These are phyloP conservation scores for Taiwanofungus camphoratus DNA, from an alignment of 1,284 basidiomycete genomes.

Conservation along the genomic window DNA sequence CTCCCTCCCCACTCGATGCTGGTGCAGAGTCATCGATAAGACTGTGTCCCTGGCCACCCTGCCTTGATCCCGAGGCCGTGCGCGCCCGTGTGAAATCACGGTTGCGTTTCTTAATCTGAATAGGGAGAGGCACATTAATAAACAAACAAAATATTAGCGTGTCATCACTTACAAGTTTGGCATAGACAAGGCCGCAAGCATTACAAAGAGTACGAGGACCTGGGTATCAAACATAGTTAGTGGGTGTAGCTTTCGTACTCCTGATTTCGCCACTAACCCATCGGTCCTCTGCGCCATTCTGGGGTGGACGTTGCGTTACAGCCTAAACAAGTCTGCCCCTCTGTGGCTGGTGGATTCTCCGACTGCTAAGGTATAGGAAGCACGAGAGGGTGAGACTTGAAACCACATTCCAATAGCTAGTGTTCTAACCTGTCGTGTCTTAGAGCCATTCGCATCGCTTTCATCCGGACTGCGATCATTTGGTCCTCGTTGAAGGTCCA, in stretches of 20 bases:
- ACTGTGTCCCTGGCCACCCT: slow-evolving; percentile 9
- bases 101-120: slow-evolving; percentile 35
- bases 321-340: slow-evolving; percentile 69
- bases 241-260: background rate
- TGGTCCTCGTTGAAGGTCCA: slow-evolving; percentile 15
- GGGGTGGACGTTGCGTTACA: slow-evolving; percentile 80
- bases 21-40: slow-evolving; percentile 21
- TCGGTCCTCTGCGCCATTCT: slow-evolving; percentile 74
- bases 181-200: slow-evolving; percentile 74
- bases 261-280: slow-evolving; percentile 45
- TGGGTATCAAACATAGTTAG: slow-evolving; percentile 26
- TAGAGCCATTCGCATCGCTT: slow-evolving; percentile 13
- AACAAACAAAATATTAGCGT: background rate
- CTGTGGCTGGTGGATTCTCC: slow-evolving; percentile 42
- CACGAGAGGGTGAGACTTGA: background rate
- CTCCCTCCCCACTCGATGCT: slow-evolving; percentile 25
- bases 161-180: slow-evolving; percentile 54
- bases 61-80: slow-evolving; percentile 8
- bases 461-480: slow-evolving; percentile 15
- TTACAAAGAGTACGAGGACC: slow-evolving; percentile 72
- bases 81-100: slow-evolving; percentile 25
- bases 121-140: too few species aligned
- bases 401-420: background rate
- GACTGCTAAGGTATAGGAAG: slow-evolving; percentile 4
- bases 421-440: slow-evolving; percentile 20